phyloP scores from a whole-genome alignment of 495 filamentous ascomycete genomes.

The Parathielavia appendiculata region DNA sequence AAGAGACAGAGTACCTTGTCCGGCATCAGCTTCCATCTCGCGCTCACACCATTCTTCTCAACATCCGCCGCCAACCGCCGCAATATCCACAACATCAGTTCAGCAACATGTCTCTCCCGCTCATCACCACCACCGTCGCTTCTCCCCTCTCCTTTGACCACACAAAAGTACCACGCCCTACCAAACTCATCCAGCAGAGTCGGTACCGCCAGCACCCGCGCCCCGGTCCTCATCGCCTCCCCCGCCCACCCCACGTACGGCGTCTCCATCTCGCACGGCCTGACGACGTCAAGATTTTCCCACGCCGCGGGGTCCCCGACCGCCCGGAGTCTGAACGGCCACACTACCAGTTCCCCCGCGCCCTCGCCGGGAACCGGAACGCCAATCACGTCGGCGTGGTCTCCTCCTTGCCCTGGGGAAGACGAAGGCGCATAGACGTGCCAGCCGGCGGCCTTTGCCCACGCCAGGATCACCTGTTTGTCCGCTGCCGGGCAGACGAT shows the following conservation, averaged over 20 bases:
- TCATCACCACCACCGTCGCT: neutral
- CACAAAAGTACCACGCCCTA: constrained; percentile 6
- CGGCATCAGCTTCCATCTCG: constrained; percentile 1
- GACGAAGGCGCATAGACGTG: neutral
- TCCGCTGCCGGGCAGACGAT: constrained; percentile 32
- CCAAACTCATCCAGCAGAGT: constrained; percentile 10
- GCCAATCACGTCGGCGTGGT: neutral
- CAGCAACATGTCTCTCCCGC: neutral
- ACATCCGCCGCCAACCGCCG: neutral
- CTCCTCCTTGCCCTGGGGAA: neutral
- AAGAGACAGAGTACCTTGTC: neutral
- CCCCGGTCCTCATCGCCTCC: constrained; percentile 7
- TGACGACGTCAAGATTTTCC: neutral
- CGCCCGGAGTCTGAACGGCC: neutral
- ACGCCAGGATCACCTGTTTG: constrained; percentile 26
- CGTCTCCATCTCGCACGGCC: neutral
- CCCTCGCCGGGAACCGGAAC: neutral
- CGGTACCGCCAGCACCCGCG: constrained; percentile 7
- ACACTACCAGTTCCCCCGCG: neutral
- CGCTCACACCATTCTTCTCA: neutral
- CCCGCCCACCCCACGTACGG: constrained; percentile 5
- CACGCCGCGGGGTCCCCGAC: neutral
- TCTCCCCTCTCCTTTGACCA: neutral
- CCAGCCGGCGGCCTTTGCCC: constrained; percentile 27
- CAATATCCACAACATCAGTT: constrained; percentile 2